Evolutionary conservation across 2,329 filamentous ascomycete genomes (phyloP).

Genomic region (Sclerotinia trifoliorum): DNA sequence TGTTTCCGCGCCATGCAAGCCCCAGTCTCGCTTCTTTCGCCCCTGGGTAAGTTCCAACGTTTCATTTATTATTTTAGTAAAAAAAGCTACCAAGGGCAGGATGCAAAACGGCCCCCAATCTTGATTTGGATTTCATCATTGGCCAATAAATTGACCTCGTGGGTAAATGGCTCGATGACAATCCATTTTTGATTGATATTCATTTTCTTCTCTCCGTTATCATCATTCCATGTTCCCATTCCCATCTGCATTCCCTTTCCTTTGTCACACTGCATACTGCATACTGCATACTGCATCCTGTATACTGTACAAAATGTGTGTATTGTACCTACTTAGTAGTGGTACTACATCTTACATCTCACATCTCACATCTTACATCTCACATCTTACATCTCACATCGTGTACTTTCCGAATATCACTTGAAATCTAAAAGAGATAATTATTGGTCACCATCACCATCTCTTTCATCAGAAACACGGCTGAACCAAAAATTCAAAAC

Average conservation of each 20-base stretch:
- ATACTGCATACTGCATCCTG: too few relatives aligned
- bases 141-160: constrained; percentile 28
- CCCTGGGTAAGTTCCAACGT: constrained; percentile 35
- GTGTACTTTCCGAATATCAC: neutral
- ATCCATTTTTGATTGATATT: constrained; percentile 5
- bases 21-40: constrained; percentile 29
- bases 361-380: too few relatives aligned
- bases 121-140: constrained; percentile 8
- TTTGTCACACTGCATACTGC: neutral
- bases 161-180: constrained; percentile 26
- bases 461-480: constrained; percentile 8
- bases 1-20: constrained; percentile 33
- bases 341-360: neutral
- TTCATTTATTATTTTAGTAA: constrained; percentile 1
- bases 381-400: neutral
- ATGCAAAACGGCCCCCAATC: neutral
- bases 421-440: neutral
- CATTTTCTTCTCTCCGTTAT: neutral
- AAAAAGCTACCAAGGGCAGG: neutral
- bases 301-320: neutral
- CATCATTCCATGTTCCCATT: neutral
- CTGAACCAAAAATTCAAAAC: constrained; percentile 9
- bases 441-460: constrained; percentile 6
- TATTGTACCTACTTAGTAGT: neutral
- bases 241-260: neutral